These are phyloP conservation scores for Scalesia atractyloides DNA, from an alignment of 129 eudicot species.

Conservation along the genomic window DNA sequence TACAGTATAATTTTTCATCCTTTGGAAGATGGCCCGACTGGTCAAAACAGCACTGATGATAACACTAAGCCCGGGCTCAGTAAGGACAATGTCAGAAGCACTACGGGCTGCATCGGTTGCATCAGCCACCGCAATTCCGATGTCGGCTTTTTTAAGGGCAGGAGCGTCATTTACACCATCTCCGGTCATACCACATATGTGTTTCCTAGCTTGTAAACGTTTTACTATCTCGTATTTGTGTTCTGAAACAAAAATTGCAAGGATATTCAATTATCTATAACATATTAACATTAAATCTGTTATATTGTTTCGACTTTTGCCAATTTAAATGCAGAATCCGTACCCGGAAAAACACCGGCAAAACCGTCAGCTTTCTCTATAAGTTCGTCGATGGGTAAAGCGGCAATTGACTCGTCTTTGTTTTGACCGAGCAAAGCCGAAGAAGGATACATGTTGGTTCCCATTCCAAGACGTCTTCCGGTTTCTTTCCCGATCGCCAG, in stretches of 20 bases:
- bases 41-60: constrained; percentile 80
- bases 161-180: constrained; percentile 82
- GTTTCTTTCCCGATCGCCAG: constrained; percentile 99
- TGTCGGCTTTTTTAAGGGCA: constrained; percentile 76
- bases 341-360: constrained; percentile 99
- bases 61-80: constrained; percentile 78
- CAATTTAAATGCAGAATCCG: not conserved
- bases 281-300: not conserved
- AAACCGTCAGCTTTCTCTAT: constrained; percentile 99
- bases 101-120: constrained; percentile 88
- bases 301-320: not conserved
- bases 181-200: constrained; percentile 80
- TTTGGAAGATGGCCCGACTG: constrained; percentile 71
- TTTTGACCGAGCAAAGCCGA: constrained; percentile 96
- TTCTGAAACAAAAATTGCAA: constrained; percentile 36
- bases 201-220: constrained; percentile 75
- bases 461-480: constrained; percentile 99
- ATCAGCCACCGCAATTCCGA: constrained; percentile 77
- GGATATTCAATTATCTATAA: not conserved
- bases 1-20: constrained; percentile 80
- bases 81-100: constrained; percentile 74
- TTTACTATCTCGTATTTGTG: constrained; percentile 73
- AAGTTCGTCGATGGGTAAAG: constrained; percentile 92
- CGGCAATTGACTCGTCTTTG: constrained; percentile 94
- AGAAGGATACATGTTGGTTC: constrained; percentile 99